A percentile compares a stretch with the other conserved stretches of the same genome.
Evolutionary conservation across 1,284 basidiomycete species (phyloP).

Genomic region (Rugosomyces carneus): DNA sequence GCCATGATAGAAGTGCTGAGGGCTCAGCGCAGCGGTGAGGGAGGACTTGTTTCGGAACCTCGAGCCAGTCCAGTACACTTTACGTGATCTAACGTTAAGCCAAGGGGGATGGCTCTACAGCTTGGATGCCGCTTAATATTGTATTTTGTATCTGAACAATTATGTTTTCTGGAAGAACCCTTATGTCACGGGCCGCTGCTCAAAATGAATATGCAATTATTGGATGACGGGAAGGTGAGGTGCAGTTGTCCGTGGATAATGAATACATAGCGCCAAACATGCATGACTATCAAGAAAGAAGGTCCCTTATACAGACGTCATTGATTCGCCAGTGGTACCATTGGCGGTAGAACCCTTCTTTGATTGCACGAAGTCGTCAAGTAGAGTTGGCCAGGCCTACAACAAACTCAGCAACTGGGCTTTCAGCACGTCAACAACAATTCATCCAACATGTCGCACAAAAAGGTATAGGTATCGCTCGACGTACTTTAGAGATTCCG

Average conservation of each 20-base stretch:
- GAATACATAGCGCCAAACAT: not conserved
- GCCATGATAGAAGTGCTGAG: conserved; percentile 65
- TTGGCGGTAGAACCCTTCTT: conserved; percentile 8
- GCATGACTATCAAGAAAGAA: not conserved
- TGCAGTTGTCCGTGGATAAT: not conserved
- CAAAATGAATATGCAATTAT: not conserved
- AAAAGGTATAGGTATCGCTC: not conserved
- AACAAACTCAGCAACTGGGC: conserved; percentile 20
- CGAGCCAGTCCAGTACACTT: conserved; percentile 25
- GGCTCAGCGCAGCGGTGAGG: conserved; percentile 42
- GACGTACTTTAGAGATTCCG: conserved; percentile 45
- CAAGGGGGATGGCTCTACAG: not conserved
- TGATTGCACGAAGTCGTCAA: conserved; percentile 14
- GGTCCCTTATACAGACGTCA: not conserved
- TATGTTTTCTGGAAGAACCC: not conserved
- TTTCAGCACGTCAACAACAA: conserved; percentile 22
- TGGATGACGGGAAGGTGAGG: not conserved
- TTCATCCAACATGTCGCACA: not conserved
- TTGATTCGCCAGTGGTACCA: not conserved
- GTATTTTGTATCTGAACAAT: not conserved
- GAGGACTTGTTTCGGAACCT: conserved; percentile 34
- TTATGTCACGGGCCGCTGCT: not conserved
- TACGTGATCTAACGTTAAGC: not conserved
- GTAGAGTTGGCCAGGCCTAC: conserved; percentile 16
- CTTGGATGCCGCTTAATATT: not conserved